Conservation (phyloP, 2,329 filamentous ascomycete genomes). For the Aspergillus proliferans region DNA sequence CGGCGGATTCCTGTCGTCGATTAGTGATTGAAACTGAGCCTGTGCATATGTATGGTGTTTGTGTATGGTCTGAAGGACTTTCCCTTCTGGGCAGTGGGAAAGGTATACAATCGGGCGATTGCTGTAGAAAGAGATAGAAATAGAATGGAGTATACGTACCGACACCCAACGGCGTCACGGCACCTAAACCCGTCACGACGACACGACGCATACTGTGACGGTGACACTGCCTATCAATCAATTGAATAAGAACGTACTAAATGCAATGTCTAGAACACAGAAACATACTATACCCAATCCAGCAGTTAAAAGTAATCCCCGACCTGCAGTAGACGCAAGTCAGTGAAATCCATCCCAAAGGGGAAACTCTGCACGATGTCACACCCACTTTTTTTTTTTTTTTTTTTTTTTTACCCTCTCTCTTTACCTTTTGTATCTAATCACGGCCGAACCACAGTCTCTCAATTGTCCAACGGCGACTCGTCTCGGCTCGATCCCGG, state of each 20-base stretch:
- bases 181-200: constrained; percentile 76
- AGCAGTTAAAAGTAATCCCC: too few relatives aligned
- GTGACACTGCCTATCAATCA: not conserved
- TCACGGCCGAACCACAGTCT: not conserved
- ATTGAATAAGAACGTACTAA: not conserved
- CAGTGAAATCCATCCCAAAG: not conserved
- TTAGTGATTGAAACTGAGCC: too few relatives aligned
- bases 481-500: too few relatives aligned
- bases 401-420: constrained; percentile 3
- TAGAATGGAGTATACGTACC: constrained; percentile 40
- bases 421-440: not conserved
- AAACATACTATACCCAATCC: too few relatives aligned
- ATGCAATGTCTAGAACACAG: not conserved
- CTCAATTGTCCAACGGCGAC: not conserved
- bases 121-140: not conserved
- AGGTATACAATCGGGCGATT: not conserved
- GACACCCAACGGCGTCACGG: constrained; percentile 75
- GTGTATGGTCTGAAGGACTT: constrained; percentile 12
- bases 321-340: not conserved
- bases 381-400: constrained; percentile 9
- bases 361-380: constrained; percentile 34
- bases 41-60: too few relatives aligned
- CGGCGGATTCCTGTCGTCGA: constrained; percentile 53
- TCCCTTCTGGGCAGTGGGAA: constrained; percentile 28
- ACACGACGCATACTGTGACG: constrained; percentile 51